phyloP scores from a whole-genome alignment of 1,284 basidiomycete genomes.

The Sphaerobolus stellatus region DNA sequence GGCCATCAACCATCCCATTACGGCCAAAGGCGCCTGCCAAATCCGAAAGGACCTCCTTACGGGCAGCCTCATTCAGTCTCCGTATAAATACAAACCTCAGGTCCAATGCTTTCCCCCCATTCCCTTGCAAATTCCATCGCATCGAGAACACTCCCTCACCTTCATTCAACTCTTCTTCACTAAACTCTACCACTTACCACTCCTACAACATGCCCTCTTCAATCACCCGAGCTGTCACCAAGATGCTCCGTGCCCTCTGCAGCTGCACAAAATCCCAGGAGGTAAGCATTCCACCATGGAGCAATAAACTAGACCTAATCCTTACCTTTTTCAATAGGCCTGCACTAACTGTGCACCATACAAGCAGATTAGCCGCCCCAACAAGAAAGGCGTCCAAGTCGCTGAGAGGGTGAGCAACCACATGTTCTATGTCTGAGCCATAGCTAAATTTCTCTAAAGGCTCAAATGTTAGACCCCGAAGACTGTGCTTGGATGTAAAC shows the following conservation, averaged over 20 bases:
- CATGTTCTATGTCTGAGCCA: background rate
- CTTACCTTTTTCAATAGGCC: background rate
- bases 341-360: background rate
- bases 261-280: conserved; percentile 1
- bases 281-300: background rate
- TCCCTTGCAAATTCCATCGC: background rate
- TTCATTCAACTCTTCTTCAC: no score
- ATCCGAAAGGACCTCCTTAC: background rate
- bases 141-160: background rate
- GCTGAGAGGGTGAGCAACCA: conserved; percentile 2
- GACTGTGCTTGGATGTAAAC: conserved; percentile 5
- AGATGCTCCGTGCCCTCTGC: background rate
- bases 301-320: background rate
- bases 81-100: background rate
- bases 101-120: background rate
- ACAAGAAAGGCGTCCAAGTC: conserved; percentile 8
- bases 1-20: background rate
- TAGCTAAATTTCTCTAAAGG: conserved; percentile 4
- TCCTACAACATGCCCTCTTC: background rate
- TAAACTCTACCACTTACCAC: no score
- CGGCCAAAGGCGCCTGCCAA: background rate
- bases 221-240: background rate
- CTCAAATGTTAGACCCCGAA: conserved; percentile 13
- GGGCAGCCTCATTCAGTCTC: background rate
- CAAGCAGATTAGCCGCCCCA: conserved; percentile 4